phyloP scores from a whole-genome alignment of 75 land plant species.

The Pinus taeda region DNA sequence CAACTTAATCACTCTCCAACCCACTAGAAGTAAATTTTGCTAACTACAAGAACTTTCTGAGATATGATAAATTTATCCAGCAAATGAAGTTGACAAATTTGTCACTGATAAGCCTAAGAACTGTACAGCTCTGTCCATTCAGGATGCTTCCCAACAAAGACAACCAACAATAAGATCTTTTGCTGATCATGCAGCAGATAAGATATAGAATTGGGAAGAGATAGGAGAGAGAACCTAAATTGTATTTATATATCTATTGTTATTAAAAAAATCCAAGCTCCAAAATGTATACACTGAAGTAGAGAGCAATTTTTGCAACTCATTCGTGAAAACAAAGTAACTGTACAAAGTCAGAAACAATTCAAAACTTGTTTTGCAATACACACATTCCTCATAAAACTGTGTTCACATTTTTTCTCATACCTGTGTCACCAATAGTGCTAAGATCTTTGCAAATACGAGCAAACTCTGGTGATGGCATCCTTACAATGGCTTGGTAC shows the following conservation, averaged over 20 bases:
- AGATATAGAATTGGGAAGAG: not conserved
- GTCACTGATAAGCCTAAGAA: not conserved
- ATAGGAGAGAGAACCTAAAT: not conserved
- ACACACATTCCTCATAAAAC: too few relatives aligned
- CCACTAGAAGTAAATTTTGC: not conserved
- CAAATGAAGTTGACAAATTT: not conserved
- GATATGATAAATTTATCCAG: not conserved
- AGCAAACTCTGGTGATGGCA: slow-evolving; percentile 44
- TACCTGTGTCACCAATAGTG: slow-evolving; percentile 49
- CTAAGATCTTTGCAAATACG: slow-evolving; percentile 46
- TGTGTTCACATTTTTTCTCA: too few relatives aligned
- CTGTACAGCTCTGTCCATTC: not conserved
- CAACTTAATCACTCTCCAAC: not conserved
- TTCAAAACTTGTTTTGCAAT: not conserved
- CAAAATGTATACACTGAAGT: not conserved
- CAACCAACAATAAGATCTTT: not conserved
- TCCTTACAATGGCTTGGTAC: slow-evolving; percentile 36
- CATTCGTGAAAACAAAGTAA: not conserved
- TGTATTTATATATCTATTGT: not conserved
- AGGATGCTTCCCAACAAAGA: not conserved
- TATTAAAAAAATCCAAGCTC: not conserved
- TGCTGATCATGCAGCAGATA: not conserved
- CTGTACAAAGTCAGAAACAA: not conserved
- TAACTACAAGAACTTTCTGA: not conserved
- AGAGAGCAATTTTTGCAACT: not conserved